Evolutionary conservation across 83 land plant genomes (phyloP).

Genomic region (Larix sibirica): DNA sequence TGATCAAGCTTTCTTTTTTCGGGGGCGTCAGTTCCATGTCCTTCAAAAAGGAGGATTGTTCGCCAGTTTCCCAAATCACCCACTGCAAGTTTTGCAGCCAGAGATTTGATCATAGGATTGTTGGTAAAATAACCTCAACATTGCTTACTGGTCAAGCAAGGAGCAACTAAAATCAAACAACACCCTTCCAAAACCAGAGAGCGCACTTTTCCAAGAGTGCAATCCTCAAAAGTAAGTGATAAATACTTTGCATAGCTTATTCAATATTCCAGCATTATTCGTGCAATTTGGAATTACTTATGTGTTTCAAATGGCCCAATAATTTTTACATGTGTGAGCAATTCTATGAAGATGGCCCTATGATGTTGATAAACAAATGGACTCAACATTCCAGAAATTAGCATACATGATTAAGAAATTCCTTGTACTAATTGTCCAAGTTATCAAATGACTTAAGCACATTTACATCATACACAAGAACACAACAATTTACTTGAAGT

Average conservation of each 20-base stretch:
- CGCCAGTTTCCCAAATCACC: conserved; percentile 78
- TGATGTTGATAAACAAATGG: too few relatives aligned
- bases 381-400: too few relatives aligned
- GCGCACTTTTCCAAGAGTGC: too few relatives aligned
- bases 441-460: conserved; percentile 46
- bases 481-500: conserved; percentile 58
- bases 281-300: too few relatives aligned
- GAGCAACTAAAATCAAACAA: conserved; percentile 96
- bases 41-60: conserved; percentile 25
- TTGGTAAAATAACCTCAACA: conserved; percentile 96
- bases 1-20: conserved; percentile 93
- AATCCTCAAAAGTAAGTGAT: too few relatives aligned
- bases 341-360: too few relatives aligned
- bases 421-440: conserved; percentile 26
- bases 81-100: conserved; percentile 44
- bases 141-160: conserved; percentile 87
- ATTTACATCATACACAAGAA: conserved; percentile 82
- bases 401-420: conserved; percentile 29
- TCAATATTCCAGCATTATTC: too few relatives aligned
- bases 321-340: too few relatives aligned
- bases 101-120: conserved; percentile 61
- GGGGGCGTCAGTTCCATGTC: conserved; percentile 87
- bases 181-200: conserved; percentile 58
- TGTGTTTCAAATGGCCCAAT: too few relatives aligned
- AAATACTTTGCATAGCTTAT: too few relatives aligned